Conservation (phyloP, 2,329 filamentous ascomycete genomes). For the Claviceps purpurea region DNA sequence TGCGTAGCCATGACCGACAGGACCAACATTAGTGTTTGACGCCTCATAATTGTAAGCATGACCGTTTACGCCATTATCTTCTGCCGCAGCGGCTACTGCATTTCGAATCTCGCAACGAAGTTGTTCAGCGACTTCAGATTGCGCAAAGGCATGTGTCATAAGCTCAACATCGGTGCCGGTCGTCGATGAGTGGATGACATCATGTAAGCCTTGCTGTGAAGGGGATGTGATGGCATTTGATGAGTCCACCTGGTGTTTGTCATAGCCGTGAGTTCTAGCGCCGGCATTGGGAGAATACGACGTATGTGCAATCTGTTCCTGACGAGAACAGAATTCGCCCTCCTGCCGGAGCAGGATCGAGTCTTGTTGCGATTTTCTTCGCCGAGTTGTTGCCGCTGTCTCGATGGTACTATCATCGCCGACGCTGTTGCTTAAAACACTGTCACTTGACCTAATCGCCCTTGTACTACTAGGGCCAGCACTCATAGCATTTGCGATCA, state of each 20-base stretch:
- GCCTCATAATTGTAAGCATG: conserved; percentile 35
- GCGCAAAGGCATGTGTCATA: conserved; percentile 61
- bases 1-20: conserved; percentile 65
- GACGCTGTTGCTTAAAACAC: conserved; percentile 62
- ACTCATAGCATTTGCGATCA: conserved; percentile 43
- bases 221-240: conserved; percentile 36
- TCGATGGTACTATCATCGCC: conserved; percentile 53
- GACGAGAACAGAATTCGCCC: conserved; percentile 76
- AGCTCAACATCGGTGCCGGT: conserved; percentile 68
- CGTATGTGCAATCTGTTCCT: conserved; percentile 48
- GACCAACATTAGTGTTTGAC: conserved; percentile 37
- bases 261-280: conserved; percentile 35
- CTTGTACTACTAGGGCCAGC: conserved; percentile 76
- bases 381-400: conserved; percentile 45
- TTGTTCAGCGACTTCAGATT: conserved; percentile 61
- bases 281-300: conserved; percentile 47
- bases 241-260: conserved; percentile 36
- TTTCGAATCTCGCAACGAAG: conserved; percentile 68
- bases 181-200: conserved; percentile 44
- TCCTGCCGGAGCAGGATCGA: conserved; percentile 82
- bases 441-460: conserved; percentile 82
- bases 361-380: conserved; percentile 56
- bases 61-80: conserved; percentile 50
- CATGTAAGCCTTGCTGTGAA: conserved; percentile 56
- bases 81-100: conserved; percentile 49